A percentile compares a stretch with the other conserved stretches of the same genome.
phyloP scores from a whole-genome alignment of 371 early-diverging fungal species.

The Rhizopus stolonifer region DNA sequence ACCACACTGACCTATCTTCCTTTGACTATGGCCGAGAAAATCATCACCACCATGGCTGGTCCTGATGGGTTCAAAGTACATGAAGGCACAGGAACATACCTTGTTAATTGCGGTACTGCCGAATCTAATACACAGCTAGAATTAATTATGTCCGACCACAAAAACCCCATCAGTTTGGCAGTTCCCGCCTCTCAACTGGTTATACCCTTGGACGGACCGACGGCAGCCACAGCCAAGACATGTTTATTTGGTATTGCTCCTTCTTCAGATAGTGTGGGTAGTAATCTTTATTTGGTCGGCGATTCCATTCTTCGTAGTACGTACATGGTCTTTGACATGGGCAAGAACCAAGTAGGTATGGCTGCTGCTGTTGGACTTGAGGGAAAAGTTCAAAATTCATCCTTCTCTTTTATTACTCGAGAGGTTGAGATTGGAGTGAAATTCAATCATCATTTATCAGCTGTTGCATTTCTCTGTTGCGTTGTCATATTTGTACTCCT shows the following conservation, averaged over 20 bases:
- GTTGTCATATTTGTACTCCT: too few relatives aligned
- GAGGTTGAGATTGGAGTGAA: too few relatives aligned
- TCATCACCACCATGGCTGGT: slow-evolving; percentile 25
- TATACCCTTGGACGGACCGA: slow-evolving; percentile 31
- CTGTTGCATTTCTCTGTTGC: too few relatives aligned
- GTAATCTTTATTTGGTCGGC: slow-evolving; percentile 30
- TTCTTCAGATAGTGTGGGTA: slow-evolving; percentile 4
- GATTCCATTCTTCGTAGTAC: slow-evolving; percentile 37
- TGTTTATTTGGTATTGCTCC: slow-evolving; percentile 52
- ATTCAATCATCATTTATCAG: too few relatives aligned
- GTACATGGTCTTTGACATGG: slow-evolving; percentile 47
- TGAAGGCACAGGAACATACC: slow-evolving; percentile 20
- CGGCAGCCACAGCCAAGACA: slow-evolving; percentile 11
- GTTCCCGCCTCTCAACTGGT: slow-evolving; percentile 36
- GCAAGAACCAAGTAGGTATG: slow-evolving; percentile 35
- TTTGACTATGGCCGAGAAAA: slow-evolving; percentile 17
- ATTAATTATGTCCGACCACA: slow-evolving; percentile 15
- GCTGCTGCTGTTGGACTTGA: slow-evolving; percentile 31
- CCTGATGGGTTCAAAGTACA: slow-evolving; percentile 16
- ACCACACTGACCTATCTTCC: slow-evolving; percentile 48
- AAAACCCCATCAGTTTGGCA: slow-evolving; percentile 24
- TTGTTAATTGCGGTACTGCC: slow-evolving; percentile 23
- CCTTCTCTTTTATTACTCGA: background rate
- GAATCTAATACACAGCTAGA: slow-evolving; percentile 15
- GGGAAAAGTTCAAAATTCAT: slow-evolving; percentile 27